Evolutionary conservation across 2,329 filamentous ascomycete genomes (phyloP).

Genomic region (Exophiala dermatitidis): DNA sequence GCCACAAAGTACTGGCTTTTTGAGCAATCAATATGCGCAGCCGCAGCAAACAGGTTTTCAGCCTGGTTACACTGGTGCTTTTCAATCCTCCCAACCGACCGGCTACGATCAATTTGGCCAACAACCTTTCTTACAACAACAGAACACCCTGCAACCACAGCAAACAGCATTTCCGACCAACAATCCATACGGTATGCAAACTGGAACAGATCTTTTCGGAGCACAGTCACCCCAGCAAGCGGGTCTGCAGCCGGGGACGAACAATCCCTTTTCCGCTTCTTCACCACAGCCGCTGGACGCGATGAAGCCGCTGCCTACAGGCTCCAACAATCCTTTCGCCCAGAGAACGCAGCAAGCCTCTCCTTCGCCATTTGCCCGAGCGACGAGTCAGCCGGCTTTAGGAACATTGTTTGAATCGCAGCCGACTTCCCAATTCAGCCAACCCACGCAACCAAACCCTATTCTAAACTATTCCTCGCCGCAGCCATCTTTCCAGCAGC

Average conservation of each 20-base stretch:
- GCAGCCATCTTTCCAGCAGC: constrained; percentile 40
- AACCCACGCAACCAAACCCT: constrained; percentile 48
- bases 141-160: constrained; percentile 50
- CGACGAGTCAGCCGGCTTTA: constrained; percentile 61
- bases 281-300: constrained; percentile 54
- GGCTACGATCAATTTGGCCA: constrained; percentile 36
- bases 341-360: constrained; percentile 22
- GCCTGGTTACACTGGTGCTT: constrained; percentile 64
- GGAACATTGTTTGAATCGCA: constrained; percentile 76
- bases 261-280: constrained; percentile 83
- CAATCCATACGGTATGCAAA: constrained; percentile 53
- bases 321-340: constrained; percentile 97
- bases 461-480: constrained; percentile 43
- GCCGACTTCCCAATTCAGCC: constrained; percentile 55
- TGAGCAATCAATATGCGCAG: constrained; percentile 65
- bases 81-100: constrained; percentile 55
- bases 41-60: constrained; percentile 57
- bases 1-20: constrained; percentile 59
- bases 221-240: constrained; percentile 43
- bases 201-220: constrained; percentile 30
- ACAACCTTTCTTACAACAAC: constrained; percentile 43
- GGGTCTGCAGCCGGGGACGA: constrained; percentile 67
- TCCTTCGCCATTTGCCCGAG: constrained; percentile 51
- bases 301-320: constrained; percentile 76
- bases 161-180: constrained; percentile 52